Evolutionary conservation across 1,284 basidiomycete species (phyloP).

Genomic region (Heterobasidion irregulare): DNA sequence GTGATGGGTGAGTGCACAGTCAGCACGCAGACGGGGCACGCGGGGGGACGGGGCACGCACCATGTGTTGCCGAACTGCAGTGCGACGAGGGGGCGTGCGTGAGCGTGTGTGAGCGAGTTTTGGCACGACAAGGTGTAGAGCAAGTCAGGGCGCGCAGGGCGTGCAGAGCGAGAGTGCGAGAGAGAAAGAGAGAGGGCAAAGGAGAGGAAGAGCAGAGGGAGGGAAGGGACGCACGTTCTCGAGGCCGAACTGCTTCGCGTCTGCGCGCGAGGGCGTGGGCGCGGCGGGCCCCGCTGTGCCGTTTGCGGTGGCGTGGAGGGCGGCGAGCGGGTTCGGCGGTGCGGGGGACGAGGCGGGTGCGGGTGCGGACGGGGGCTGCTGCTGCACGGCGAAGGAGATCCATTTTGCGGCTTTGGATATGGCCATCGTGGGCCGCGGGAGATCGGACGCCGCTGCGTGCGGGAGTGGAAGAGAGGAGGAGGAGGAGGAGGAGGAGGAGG

Average conservation of each 20-base stretch:
- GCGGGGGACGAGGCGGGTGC: background rate
- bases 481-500: no score
- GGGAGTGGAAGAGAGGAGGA: no score
- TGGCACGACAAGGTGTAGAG: no score
- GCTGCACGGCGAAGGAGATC: slow-evolving; percentile 22
- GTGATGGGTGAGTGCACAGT: background rate
- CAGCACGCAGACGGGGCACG: background rate
- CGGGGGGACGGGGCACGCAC: slow-evolving; percentile 27
- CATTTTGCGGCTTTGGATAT: slow-evolving; percentile 20
- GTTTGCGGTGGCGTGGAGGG: background rate
- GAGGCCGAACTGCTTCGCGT: slow-evolving; percentile 81
- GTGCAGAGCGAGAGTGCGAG: background rate
- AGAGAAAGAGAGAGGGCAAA: slow-evolving; percentile 5
- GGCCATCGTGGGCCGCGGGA: slow-evolving; percentile 6
- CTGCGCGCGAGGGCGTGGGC: slow-evolving; percentile 15
- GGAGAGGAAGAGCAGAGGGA: slow-evolving; percentile 3
- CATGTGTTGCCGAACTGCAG: slow-evolving; percentile 79
- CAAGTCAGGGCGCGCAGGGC: no score
- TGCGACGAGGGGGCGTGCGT: no score
- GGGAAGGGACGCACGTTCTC: slow-evolving; percentile 73
- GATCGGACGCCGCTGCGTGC: no score
- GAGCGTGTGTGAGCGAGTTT: no score
- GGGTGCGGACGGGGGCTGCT: background rate
- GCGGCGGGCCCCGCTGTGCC: slow-evolving; percentile 12
- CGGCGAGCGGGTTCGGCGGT: background rate